phyloP scores from a whole-genome alignment of 2,329 filamentous ascomycete genomes.

The Apiospora malaysiana region DNA sequence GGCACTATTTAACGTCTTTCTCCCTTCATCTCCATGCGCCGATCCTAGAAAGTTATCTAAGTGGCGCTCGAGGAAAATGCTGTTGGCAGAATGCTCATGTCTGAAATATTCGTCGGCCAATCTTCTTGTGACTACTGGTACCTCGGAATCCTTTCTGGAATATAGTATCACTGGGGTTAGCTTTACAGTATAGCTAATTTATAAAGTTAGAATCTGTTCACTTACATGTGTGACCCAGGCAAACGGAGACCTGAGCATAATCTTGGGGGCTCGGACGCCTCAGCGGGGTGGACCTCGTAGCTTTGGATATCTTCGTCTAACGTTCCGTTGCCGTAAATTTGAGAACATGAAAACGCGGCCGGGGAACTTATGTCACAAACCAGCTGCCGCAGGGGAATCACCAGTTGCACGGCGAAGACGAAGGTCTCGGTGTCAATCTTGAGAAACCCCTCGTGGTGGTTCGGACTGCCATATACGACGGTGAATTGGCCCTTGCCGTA shows the following conservation, averaged over 20 bases:
- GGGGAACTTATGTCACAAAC: neutral
- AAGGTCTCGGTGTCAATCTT: neutral
- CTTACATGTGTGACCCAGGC: neutral
- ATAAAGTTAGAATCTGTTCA: too few species aligned
- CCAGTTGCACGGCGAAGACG: neutral
- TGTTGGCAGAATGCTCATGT: neutral
- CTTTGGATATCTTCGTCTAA: neutral
- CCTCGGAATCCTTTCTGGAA: neutral
- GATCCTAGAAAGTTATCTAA: neutral
- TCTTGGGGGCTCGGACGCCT: neutral
- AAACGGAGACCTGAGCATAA: neutral
- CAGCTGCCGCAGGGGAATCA: neutral
- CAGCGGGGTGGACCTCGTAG: neutral
- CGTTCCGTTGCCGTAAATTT: neutral
- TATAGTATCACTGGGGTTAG: neutral
- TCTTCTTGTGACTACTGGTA: neutral
- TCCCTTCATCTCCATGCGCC: neutral
- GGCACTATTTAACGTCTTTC: neutral
- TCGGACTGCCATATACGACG: neutral
- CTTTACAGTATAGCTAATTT: neutral
- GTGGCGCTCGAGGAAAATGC: neutral
- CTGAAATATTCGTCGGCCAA: neutral
- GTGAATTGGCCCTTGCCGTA: neutral
- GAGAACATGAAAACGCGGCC: neutral
- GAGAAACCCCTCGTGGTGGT: neutral